Base-by-base conservation (phyloP, 805 yeast genomes). In the Lachancea meyersii region DNA sequence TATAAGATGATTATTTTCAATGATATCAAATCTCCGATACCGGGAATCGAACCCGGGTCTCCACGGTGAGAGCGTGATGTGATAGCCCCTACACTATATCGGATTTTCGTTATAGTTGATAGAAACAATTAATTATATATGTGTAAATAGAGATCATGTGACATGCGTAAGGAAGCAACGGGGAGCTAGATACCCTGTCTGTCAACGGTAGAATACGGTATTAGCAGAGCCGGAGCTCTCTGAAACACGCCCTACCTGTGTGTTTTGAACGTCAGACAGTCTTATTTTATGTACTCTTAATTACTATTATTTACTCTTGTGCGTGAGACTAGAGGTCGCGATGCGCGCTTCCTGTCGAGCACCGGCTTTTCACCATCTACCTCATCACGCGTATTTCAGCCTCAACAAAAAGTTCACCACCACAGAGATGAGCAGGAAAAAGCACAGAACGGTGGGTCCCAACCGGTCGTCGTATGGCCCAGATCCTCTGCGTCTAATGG, bases 381-480 rank as follows among this genome's bases (percentile, higher is more conserved):
- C 16, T 19, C 14, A 14, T 31, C 32, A 38, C 21, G 34, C 11
- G 42, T 55, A 54, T 35, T 57, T 63, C 50, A 63, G 48, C 67
- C 97, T 84, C 62, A 93, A 71, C 26, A 88, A 71, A 61, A 93
- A 93, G 72, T 93, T 93, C 52, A 93, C 86, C 35, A 93, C 82
- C 40, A 93, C 97, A 1, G 99, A 97, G 37, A 88, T 79, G 50
- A 93, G 72, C 57, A 93, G 73, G 70, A 93, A 93, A 71, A 91
- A 75, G 69, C 98, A 93, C 56, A 93, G 76, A 85, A 91, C 82
- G 13, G 99, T 94, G 36, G 99, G 98, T 35, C 99, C 99, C 53
- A 93, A 82, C 62, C 98, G 79, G 67, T 93, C 99, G 61, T 93
- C 99, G 63, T 93, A 93, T n/a, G 98, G 98, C 37, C 98, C 98